Conservation (phyloP, 148 eudicot species). For the Rhododendron ferrugineum region DNA sequence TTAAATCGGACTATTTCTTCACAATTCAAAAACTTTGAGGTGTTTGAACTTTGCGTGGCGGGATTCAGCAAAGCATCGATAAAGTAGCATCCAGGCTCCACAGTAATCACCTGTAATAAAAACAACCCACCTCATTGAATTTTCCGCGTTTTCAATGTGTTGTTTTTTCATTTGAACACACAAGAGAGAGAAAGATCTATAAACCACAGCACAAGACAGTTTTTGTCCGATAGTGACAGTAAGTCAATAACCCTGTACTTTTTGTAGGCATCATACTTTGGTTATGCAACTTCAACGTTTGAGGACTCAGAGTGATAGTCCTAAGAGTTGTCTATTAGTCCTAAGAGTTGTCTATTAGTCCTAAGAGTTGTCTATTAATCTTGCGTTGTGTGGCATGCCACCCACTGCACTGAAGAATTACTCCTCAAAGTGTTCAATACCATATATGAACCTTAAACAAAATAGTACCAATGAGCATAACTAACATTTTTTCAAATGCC, state of each 20-base stretch:
- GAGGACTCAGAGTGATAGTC: no score
- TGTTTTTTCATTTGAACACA: not conserved
- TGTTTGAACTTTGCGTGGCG: slow-evolving; percentile 61
- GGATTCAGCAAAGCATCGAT: slow-evolving; percentile 75
- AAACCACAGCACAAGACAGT: not conserved
- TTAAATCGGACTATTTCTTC: slow-evolving; percentile 56
- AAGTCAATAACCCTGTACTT: not conserved
- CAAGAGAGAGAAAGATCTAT: not conserved
- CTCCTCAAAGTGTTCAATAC: not conserved
- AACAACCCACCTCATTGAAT: not conserved
- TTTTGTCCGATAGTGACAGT: not conserved
- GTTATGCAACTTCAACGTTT: not conserved
- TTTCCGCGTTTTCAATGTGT: not conserved
- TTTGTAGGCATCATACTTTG: not conserved
- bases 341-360: no score
- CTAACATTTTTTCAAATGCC: not conserved
- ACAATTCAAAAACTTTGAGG: slow-evolving; percentile 65
- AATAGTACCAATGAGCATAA: not conserved
- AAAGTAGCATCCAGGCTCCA: slow-evolving; percentile 99
- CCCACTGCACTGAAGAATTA: not conserved
- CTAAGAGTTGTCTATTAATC: no score
- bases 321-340: not conserved
- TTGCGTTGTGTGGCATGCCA: not conserved
- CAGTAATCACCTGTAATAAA: slow-evolving; percentile 75
- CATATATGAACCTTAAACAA: not conserved